These are phyloP conservation scores for Heimioporus retisporus DNA, from an alignment of 1,284 basidiomycete genomes.

Conservation along the genomic window DNA sequence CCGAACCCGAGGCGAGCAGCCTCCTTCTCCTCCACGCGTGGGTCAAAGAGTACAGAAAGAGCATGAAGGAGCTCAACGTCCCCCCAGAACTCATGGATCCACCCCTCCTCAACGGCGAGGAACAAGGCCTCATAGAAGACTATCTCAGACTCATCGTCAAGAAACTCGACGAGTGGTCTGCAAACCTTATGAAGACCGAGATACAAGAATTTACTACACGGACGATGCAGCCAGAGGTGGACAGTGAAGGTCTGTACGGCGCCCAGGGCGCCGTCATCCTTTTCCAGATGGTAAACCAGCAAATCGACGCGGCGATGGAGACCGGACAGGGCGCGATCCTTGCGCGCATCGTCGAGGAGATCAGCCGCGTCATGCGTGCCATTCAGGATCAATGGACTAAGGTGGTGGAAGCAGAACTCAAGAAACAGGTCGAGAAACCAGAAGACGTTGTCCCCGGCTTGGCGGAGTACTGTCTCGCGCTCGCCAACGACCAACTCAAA, in stretches of 20 bases:
- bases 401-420: slow-evolving; percentile 54
- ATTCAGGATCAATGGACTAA: slow-evolving; percentile 93
- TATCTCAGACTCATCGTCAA: slow-evolving; percentile 94
- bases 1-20: slow-evolving; percentile 88
- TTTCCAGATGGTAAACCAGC: slow-evolving; percentile 99
- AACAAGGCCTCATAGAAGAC: slow-evolving; percentile 95
- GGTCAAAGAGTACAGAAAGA: slow-evolving; percentile 95
- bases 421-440: too few relatives aligned
- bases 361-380: slow-evolving; percentile 63
- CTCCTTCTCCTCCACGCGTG: slow-evolving; percentile 85
- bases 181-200: slow-evolving; percentile 95
- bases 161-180: slow-evolving; percentile 98
- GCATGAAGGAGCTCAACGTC: slow-evolving; percentile 94
- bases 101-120: slow-evolving; percentile 88
- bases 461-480: slow-evolving; percentile 75
- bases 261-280: slow-evolving; percentile 95
- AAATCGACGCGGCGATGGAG: slow-evolving; percentile 95
- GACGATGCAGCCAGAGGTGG: slow-evolving; percentile 89
- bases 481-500: slow-evolving; percentile 90
- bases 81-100: slow-evolving; percentile 88
- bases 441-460: too few relatives aligned
- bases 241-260: slow-evolving; percentile 91
- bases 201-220: slow-evolving; percentile 87
- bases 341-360: slow-evolving; percentile 91
- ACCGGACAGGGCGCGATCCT: slow-evolving; percentile 97